Base-by-base conservation (phyloP, 352 stramenopile species). In the Blastocystis hominis region DNA sequence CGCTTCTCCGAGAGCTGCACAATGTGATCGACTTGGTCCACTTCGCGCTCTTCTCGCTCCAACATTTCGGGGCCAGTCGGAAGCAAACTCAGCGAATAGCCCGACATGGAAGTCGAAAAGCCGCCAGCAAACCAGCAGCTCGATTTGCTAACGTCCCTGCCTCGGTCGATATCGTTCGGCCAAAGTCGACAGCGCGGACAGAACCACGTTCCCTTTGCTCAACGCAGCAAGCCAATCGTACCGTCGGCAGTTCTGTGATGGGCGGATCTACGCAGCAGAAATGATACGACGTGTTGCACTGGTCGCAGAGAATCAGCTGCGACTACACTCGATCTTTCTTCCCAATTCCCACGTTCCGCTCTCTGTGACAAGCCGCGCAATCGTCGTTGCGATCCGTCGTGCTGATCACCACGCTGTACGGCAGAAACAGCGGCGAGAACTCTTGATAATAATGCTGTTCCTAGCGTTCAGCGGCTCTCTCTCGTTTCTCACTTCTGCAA, bases 371-470 rank as follows among this genome's bases (percentile, higher is more conserved):
- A 15, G 68, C 36, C 24, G 34, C 66, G 34, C 72, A 84, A 47
- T 84, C 72, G 36, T 68, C 72, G n/a, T 68, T 69, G 1, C 20
- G 59, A 46, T 84, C 72, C 1, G 24, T 66, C 24, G 62, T 36
- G 15, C 44, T 66, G 3, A n/a, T 40, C 30, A 84, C 30, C 20
- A 24, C 72, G 15, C 47, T 47, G 34, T 84, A 30, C 5, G 20
- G 50, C 6, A 84, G 15, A 17, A 84, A 54, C 10, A 84, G 44
- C 2, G 72, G 72, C 15, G 53, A 84, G 40, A 66, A 84, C 34
- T 84, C 72, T 64, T 84, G 72, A 44, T 84, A 84, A 30, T 69
- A 84, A n/a, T 68, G 46, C 36, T 84, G 72, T 40, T 84, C 72
- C 72, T 84, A 84, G n/a, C 3, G 10, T 13, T 84, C 47, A 84